Evolutionary conservation across 805 yeast genomes (phyloP), one percentile per base, ranked within the genome.

Genomic region (Candida qinlingensis): DNA sequence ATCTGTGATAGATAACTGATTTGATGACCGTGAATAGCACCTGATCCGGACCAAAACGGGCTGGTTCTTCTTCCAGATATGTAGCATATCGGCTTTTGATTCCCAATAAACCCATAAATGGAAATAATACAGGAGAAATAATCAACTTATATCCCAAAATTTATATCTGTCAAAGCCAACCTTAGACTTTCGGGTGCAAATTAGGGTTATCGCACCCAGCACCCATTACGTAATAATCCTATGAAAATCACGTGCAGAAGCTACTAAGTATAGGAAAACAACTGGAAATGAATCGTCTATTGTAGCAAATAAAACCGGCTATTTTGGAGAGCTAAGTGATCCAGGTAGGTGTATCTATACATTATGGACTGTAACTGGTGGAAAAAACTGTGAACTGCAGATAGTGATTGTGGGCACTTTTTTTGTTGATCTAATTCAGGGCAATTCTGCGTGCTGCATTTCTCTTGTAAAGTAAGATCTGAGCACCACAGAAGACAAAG

Each of bases 401-500:
- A 19, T 19, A 7, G 31, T 26, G 26, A 36, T 27, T 41, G 31
- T 7, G 25, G 11, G 27, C 6, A 37, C 7, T 9, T 19, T 4
- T 31, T 5, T 5, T 19, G 30, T 27, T 26, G 41, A 6, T 8
- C n/a, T 37, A 39, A 19, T 44, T 40, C 7, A 83, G 61, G 46
- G 77, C 83, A 55, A 89, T 85, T 54, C 89, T 73, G 61, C 83
- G 36, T 19, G 54, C 49, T 13, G 54, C 51, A 11, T 48, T 83
- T 64, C 83, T 82, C 57, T 74, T 78, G 62, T 82, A 73, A 57
- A 83, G 58, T 55, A 76, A 69, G 25, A 89, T 79, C 68, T 92
- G 98, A 57, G 81, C 81, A 4, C 97, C 98, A 67, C 98, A 92
- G 70, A 91, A 92, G 33, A 84, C 71, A 60, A 94, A 85, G 75